Evolutionary conservation across 148 eudicot species (phyloP), one percentile per base, ranked within the genome.

Genomic region (Dianthus caryophyllus): DNA sequence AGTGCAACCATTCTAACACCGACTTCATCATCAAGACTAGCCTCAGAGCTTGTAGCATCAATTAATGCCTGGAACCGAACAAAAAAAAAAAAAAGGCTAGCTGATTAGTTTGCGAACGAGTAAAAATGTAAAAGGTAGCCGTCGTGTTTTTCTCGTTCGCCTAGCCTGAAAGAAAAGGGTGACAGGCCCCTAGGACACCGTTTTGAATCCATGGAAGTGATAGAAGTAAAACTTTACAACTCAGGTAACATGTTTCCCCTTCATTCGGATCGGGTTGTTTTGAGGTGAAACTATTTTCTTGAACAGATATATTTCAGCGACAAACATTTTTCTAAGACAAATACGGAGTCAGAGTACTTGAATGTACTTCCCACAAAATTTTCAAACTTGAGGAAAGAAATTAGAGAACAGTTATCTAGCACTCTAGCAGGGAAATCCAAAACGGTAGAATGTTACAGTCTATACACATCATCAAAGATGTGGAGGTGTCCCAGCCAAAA

Each of bases 1-100:
- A 94, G 84, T 25, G 99, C 92, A 57, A 88, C 93, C 90, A 94
- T 82, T 73, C 93, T 86, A 30, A 94, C 85, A 75, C 99, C 93
- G 80, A 76, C 84, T 85, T 94, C 99, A 59, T 94, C 78, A 46
- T 84, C 80, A 75, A 94, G 99, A 76, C 87, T 83, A 36, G 68
- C 84, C 60, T 83, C 96, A 46, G 90, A 67, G 72, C 85, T 75
- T 26, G 96, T 85, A 4, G 96, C 80, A 62, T 88, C 99, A 76
- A 94, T 86, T 78, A 94, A 72, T 43, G 99, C 96, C 99, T 94
- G 83, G 68, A 81, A 76, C 44, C 58, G 46, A 33, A 33, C 3
- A 33, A 33, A 33, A 33, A n/a, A n/a, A n/a, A n/a, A n/a, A 60
- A 53, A 52, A 12, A 41, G 30, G 17, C 20, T 33, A 18, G 46